phyloP scores from a whole-genome alignment of 2,329 filamentous ascomycete genomes.

The Erysiphe pulchra region DNA sequence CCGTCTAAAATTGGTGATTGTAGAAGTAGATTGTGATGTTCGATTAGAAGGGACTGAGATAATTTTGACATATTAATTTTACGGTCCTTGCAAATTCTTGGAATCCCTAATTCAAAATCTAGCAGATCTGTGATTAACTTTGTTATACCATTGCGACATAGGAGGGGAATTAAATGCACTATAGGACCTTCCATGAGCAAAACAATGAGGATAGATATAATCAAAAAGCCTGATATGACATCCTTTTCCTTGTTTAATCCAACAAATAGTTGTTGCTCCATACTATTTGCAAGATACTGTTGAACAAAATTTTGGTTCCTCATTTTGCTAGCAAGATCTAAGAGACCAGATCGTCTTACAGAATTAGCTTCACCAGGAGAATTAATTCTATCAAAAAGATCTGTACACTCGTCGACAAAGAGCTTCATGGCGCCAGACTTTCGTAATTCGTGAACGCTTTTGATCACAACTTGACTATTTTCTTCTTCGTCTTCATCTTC shows the following conservation, averaged over 20 bases:
- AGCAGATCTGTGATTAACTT: constrained; percentile 31
- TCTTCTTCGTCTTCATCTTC: constrained; percentile 11
- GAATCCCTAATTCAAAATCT: constrained; percentile 25
- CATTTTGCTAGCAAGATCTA: constrained; percentile 33
- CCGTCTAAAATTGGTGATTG: constrained; percentile 34
- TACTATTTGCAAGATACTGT: constrained; percentile 49
- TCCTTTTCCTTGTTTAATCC: constrained; percentile 34
- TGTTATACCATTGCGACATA: constrained; percentile 27
- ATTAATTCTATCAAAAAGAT: constrained; percentile 34
- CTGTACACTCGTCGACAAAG: constrained; percentile 38
- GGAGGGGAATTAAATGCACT: constrained; percentile 29
- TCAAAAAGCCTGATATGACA: constrained; percentile 31
- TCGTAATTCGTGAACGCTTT: constrained; percentile 37
- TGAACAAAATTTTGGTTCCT: constrained; percentile 35
- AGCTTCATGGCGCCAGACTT: constrained; percentile 41
- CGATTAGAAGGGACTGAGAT: constrained; percentile 27
- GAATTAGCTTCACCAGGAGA: constrained; percentile 21
- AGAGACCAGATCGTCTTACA: constrained; percentile 28
- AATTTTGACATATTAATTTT: constrained; percentile 43
- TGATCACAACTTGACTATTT: constrained; percentile 19
- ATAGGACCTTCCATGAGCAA: constrained; percentile 35
- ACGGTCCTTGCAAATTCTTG: constrained; percentile 33
- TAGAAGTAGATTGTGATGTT: constrained; percentile 26
- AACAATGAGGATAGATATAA: constrained; percentile 35
- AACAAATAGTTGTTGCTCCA: constrained; percentile 41